Percentiles rank a stretch among this genome's conserved stretches.
These are phyloP conservation scores for Cephalotrichum gorgonifer DNA, from an alignment of 2,329 filamentous ascomycete species.

Conservation along the genomic window DNA sequence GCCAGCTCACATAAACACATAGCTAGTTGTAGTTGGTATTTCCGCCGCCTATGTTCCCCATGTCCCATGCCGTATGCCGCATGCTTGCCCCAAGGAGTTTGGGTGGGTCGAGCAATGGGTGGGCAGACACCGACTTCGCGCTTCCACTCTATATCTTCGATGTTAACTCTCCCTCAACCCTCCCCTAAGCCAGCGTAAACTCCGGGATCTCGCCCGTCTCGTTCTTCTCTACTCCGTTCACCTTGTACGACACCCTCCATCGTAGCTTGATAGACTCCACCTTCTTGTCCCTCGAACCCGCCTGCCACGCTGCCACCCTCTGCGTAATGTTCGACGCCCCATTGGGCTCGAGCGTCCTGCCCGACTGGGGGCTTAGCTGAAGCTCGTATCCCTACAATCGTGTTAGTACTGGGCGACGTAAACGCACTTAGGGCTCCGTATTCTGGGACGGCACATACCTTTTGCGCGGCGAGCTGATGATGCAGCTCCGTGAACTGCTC, in stretches of 20 bases:
- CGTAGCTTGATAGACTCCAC: constrained; percentile 79
- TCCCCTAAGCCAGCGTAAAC: constrained; percentile 56
- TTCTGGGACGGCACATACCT: constrained; percentile 41
- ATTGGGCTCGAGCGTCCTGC: constrained; percentile 64
- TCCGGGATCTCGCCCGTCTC: constrained; percentile 81
- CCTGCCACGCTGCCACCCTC: constrained; percentile 63
- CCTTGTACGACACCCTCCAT: constrained; percentile 75
- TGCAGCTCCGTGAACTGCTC: constrained; percentile 69
- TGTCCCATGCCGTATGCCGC: too few relatives aligned
- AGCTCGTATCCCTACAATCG: constrained; percentile 63
- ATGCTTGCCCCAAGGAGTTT: too few relatives aligned
- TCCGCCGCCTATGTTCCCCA: too few relatives aligned
- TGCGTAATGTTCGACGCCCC: constrained; percentile 69
- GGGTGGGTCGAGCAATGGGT: too few relatives aligned
- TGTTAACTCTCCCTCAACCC: background rate
- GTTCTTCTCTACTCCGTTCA: constrained; percentile 55
- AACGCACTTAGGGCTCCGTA: constrained; percentile 7
- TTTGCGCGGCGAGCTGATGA: constrained; percentile 88
- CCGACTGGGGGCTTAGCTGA: constrained; percentile 75
- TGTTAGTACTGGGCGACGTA: constrained; percentile 8
- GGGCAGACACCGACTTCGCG: too few relatives aligned
- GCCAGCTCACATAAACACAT: too few relatives aligned
- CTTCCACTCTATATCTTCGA: too few relatives aligned
- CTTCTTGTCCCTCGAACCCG: constrained; percentile 55
- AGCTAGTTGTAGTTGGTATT: too few relatives aligned